Evolutionary conservation across 78 protist species (phyloP).

Genomic region (Pelomyxa schiedti): DNA sequence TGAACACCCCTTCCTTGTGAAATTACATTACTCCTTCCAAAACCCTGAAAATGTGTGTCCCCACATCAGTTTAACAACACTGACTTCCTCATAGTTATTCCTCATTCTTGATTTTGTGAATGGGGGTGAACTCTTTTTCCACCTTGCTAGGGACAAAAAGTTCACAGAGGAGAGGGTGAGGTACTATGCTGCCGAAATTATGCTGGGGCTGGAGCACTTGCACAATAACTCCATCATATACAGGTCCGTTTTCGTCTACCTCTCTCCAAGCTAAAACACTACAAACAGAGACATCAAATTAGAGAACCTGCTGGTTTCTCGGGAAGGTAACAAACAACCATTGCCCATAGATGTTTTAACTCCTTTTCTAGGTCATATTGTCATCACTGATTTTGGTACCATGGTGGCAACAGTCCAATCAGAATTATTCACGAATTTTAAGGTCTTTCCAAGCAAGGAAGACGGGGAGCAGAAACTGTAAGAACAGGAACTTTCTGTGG

Average conservation of each 20-base stretch:
- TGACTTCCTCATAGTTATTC: no score
- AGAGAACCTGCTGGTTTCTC: conserved; percentile 59
- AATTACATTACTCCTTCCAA: conserved; percentile 61
- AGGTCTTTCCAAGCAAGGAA: background rate
- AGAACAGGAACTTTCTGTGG: conserved; percentile 77
- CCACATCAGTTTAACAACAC: no score
- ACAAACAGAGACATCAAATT: conserved; percentile 77
- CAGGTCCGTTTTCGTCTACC: no score
- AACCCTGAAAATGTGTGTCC: conserved; percentile 27
- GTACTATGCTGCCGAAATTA: conserved; percentile 57
- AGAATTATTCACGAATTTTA: conserved; percentile 66
- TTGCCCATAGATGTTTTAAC: no score
- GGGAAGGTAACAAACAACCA: conserved; percentile 53
- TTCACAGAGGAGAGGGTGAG: conserved; percentile 22
- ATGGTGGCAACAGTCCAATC: no score
- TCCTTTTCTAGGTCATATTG: conserved; percentile 37
- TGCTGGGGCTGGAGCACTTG: conserved; percentile 51
- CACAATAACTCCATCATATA: conserved; percentile 47
- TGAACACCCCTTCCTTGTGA: conserved; percentile 41
- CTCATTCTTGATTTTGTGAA: conserved; percentile 51
- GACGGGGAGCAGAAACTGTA: background rate
- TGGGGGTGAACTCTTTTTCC: conserved; percentile 67
- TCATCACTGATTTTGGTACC: conserved; percentile 70
- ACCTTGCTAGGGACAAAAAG: conserved; percentile 26
- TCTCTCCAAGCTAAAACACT: conserved; percentile 70